Conservation (phyloP, 192 early-diverging fungal genomes). For the Thamnidium elegans region DNA sequence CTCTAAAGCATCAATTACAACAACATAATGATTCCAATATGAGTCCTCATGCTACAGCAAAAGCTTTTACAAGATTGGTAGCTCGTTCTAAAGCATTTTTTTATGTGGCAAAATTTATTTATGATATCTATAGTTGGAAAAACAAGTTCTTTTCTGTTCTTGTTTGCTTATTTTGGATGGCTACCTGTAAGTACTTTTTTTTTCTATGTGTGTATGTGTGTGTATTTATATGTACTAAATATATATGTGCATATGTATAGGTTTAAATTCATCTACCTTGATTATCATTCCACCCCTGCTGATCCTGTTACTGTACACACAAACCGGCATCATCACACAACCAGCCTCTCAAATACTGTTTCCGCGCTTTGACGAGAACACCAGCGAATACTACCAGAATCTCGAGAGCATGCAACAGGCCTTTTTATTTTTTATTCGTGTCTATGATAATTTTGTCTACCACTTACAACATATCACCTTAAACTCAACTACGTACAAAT, state of each 20-base stretch:
- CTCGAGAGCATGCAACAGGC: constrained; percentile 61
- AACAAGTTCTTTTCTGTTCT: constrained; percentile 4
- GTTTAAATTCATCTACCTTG: constrained; percentile 20
- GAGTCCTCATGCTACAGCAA: constrained; percentile 26
- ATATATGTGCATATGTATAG: constrained; percentile 5
- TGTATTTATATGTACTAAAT: background rate
- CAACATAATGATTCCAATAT: background rate
- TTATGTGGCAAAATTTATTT: constrained; percentile 1
- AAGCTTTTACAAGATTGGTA: constrained; percentile 30
- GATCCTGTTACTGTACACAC: constrained; percentile 17
- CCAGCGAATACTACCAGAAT: constrained; percentile 63
- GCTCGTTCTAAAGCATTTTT: constrained; percentile 30
- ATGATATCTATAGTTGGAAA: constrained; percentile 31
- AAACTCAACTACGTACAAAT: constrained; percentile 8
- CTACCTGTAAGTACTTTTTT: constrained; percentile 10
- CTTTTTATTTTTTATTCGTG: constrained; percentile 5
- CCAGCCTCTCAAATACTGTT: constrained; percentile 20
- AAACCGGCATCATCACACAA: constrained; percentile 16
- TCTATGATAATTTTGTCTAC: constrained; percentile 44
- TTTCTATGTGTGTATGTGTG: background rate
- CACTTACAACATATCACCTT: constrained; percentile 41
- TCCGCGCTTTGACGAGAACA: constrained; percentile 33
- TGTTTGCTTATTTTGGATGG: constrained; percentile 16
- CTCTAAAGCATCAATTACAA: constrained; percentile 24
- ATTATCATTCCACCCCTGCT: constrained; percentile 22